Percentiles rank a stretch among this genome's conserved stretches.
Conservation (phyloP, 352 stramenopile species). For the Phytophthora citricola region DNA sequence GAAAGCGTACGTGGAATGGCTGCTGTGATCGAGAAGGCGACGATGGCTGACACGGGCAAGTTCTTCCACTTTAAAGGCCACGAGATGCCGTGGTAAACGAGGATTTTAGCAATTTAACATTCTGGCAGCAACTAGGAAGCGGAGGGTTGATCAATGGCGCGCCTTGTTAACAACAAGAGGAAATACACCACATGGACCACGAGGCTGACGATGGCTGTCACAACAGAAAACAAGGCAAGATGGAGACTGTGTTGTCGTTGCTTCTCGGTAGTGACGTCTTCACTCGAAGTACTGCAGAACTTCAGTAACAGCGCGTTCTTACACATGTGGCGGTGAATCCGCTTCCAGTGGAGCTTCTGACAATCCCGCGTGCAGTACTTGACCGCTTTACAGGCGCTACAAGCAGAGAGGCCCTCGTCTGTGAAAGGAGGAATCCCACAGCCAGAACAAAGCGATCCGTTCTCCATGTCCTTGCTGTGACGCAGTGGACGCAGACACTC, state of each 20-base stretch:
- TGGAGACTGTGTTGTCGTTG: background rate
- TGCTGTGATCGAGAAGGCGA: constrained; percentile 35
- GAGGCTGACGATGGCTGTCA: no score
- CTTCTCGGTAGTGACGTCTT: constrained; percentile 23
- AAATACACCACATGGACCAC: background rate
- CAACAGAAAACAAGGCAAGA: background rate
- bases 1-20: constrained; percentile 46
- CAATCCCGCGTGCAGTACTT: background rate
- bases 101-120: no score
- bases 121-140: no score
- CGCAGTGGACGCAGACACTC: constrained; percentile 8
- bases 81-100: constrained; percentile 48
- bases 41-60: constrained; percentile 48
- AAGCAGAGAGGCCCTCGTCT: no score
- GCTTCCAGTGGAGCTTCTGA: constrained; percentile 43
- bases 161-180: no score
- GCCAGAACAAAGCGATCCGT: no score
- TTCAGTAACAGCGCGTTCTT: constrained; percentile 23
- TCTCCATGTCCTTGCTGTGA: no score
- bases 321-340: constrained; percentile 40
- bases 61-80: constrained; percentile 54
- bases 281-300: constrained; percentile 29
- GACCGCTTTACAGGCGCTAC: no score
- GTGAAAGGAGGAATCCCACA: no score
- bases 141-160: no score